Conservation (phyloP, 176 grass and related monocot species). For the Aegilops tauschii region DNA sequence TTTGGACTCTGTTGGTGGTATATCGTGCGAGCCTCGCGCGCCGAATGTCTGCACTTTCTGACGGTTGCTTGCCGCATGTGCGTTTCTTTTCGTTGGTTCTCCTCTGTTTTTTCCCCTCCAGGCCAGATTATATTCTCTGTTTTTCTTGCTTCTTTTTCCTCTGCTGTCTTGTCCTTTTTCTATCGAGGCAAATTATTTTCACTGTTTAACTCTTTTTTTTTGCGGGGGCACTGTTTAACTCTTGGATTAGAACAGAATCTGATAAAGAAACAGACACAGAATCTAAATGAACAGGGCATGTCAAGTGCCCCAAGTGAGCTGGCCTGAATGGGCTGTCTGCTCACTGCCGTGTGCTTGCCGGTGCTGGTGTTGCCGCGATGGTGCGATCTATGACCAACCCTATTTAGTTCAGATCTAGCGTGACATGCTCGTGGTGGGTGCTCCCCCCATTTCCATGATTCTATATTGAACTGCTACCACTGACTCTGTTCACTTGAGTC, state of each 20-base stretch:
- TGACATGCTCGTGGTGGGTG: slow-evolving; percentile 12
- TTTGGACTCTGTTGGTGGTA: not conserved
- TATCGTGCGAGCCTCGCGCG: not conserved
- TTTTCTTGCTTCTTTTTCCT: not conserved
- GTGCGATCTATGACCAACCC: not conserved
- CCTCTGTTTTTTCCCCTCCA: not conserved
- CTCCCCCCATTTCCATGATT: not conserved
- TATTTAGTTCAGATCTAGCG: not conserved
- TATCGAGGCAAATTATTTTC: not conserved
- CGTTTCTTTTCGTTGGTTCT: not conserved
- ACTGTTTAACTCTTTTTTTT: too few species aligned
- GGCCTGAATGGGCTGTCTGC: not conserved
- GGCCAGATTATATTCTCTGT: not conserved
- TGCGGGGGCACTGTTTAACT: too few species aligned
- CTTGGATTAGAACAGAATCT: too few species aligned
- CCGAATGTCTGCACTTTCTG: not conserved
- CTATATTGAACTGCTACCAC: not conserved
- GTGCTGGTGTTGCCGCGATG: not conserved
- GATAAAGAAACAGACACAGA: not conserved
- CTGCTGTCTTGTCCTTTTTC: not conserved
- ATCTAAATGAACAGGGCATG: not conserved
- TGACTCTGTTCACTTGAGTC: not conserved
- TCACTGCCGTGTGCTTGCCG: not conserved
- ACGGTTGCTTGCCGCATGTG: not conserved
- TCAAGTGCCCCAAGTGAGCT: not conserved